Conservation (phyloP, 2,329 filamentous ascomycete species). For the Colletotrichum scovillei region DNA sequence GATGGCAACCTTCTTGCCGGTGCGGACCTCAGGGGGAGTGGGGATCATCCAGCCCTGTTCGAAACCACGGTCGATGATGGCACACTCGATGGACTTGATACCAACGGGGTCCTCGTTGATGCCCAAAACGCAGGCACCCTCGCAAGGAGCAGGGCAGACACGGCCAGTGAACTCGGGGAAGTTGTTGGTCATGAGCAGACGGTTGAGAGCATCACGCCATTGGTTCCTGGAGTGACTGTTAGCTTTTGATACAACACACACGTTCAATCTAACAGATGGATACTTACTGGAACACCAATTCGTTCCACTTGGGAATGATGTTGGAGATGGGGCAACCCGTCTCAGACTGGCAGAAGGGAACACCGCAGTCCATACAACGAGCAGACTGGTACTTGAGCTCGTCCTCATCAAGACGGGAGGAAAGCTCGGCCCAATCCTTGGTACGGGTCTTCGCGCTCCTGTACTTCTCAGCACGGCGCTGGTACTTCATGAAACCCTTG, state of each 20-base stretch:
- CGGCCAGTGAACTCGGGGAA: slow-evolving; percentile 98
- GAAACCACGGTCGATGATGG: slow-evolving; percentile 96
- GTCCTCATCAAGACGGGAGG: slow-evolving; percentile 87
- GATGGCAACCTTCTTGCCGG: slow-evolving; percentile 88
- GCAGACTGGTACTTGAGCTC: slow-evolving; percentile 97
- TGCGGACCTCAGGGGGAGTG: slow-evolving; percentile 79
- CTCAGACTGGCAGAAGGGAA: slow-evolving; percentile 97
- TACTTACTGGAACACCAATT: slow-evolving; percentile 71
- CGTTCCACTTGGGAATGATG: slow-evolving; percentile 98
- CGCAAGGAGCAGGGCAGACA: slow-evolving; percentile 95
- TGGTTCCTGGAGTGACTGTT: slow-evolving; percentile 57
- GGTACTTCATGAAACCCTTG: slow-evolving; percentile 96
- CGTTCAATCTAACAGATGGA: no score
- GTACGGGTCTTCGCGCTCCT: slow-evolving; percentile 84
- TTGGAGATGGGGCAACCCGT: slow-evolving; percentile 96
- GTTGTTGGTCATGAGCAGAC: slow-evolving; percentile 96
- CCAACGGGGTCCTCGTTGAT: slow-evolving; percentile 98
- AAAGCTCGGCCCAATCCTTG: slow-evolving; percentile 94
- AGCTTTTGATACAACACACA: no score
- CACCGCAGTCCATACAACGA: slow-evolving; percentile 98
- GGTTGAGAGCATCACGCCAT: slow-evolving; percentile 92
- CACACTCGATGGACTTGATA: slow-evolving; percentile 98
- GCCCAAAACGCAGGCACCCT: slow-evolving; percentile 93
- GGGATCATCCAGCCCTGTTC: slow-evolving; percentile 99
- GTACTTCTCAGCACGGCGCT: slow-evolving; percentile 93